These are phyloP conservation scores for Fremontodendron californicum DNA, from an alignment of 345 rosid genomes.

Conservation along the genomic window DNA sequence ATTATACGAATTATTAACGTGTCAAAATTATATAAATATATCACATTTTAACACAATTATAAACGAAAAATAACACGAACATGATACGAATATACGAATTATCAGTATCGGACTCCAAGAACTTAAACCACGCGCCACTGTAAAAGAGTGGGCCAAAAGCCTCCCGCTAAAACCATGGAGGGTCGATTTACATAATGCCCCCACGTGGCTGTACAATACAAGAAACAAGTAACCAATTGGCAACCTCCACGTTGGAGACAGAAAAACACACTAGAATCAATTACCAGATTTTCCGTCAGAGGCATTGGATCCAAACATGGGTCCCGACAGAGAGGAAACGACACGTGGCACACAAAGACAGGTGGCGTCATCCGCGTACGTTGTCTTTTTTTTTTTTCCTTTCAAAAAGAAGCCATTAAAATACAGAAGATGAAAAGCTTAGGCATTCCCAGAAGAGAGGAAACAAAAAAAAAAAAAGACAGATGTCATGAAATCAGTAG, in stretches of 20 bases:
- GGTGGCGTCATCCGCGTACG: slow-evolving; percentile 14
- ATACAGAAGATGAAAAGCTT: not conserved
- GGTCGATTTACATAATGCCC: slow-evolving; percentile 7
- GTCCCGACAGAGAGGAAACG: not conserved
- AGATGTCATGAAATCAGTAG: too few relatives aligned
- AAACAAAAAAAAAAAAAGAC: not conserved
- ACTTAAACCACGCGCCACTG: not conserved
- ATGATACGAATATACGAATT: too few relatives aligned
- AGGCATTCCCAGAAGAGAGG: not conserved
- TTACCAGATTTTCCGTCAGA: slow-evolving; percentile 2
- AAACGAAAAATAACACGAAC: too few relatives aligned
- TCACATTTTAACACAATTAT: too few relatives aligned
- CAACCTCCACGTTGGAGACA: slow-evolving; percentile 15
- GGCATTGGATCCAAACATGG: slow-evolving; percentile 25
- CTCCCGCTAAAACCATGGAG: not conserved
- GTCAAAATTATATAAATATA: too few relatives aligned
- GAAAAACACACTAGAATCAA: not conserved
- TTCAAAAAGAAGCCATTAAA: not conserved
- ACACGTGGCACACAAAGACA: slow-evolving; percentile 20
- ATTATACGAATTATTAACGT: too few relatives aligned
- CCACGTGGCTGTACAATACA: slow-evolving; percentile 19
- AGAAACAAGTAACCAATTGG: not conserved
- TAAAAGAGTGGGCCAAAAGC: not conserved
- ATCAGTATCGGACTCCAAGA: not conserved
- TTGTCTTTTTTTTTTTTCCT: not conserved